Evolutionary conservation across 192 early-diverging fungal genomes (phyloP), one percentile per base, ranked within the genome.

Genomic region (Backusella tarrabulga): DNA sequence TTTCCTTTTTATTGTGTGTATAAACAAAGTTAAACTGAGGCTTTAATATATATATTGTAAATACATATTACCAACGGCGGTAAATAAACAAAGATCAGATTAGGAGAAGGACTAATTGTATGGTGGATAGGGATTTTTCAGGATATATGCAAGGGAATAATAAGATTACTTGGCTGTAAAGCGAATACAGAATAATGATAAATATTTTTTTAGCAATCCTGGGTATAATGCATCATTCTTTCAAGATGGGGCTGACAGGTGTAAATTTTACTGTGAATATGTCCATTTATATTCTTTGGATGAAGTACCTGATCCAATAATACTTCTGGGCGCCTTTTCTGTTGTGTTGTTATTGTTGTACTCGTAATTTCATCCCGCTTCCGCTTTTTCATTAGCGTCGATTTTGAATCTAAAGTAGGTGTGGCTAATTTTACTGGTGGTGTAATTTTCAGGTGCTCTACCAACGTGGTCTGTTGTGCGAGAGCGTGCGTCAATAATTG

Each of bases 401-500:
- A 29, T 63, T 63, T 63, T 26, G 56, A 63, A 63, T 63, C 56
- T 71, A 71, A 42, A 26, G 21, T 40, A 21, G 69, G n/a, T 42
- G 69, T 71, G 69, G 40, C 69, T 42, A 40, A 26, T 71, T 35
- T 71, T 36, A n/a, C 32, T n/a, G 34, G 35, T 36, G 67, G 32
- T 34, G 35, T 34, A 68, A 68, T 68, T 68, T 68, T 68, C 32
- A 68, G 32, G 35, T 68, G 67, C 4, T 71, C 40, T 36, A 36
- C 34, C 52, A 60, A 54, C 34, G 72, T 60, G 50, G 17, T 3
- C 32, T 60, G 72, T 60, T 74, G 72, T 34, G 70, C 14, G 11
- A 74, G 21, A 15, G 77, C 77, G 46, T 79, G 77, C 19, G 60
- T 83, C 71, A 91, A 60, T 36, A 94, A 81, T 77, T 90, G 90